Conservation (phyloP, 768 basidiomycete species). For the Phaeolepiota aurea region DNA sequence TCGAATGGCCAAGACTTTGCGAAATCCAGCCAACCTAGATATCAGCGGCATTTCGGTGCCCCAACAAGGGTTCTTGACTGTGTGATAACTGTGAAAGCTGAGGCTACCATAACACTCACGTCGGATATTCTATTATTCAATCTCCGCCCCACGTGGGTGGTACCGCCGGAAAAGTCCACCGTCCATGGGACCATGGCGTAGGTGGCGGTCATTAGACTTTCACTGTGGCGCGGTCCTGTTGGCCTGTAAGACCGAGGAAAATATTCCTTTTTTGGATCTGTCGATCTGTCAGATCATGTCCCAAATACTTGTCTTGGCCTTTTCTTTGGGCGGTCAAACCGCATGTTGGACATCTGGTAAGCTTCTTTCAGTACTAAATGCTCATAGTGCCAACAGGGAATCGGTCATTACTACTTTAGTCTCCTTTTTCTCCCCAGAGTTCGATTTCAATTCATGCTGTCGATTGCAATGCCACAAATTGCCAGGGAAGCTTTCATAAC, state of each 20-base stretch:
- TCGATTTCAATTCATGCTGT: no score
- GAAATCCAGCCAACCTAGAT: not conserved
- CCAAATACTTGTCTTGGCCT: no score
- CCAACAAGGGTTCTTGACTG: not conserved
- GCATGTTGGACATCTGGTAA: no score
- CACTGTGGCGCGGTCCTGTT: not conserved
- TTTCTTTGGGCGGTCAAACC: no score
- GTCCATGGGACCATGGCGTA: constrained; percentile 6
- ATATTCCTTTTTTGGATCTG: not conserved
- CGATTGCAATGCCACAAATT: no score
- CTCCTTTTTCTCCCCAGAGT: no score
- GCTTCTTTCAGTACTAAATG: no score
- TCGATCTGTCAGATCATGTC: no score
- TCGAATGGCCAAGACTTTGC: not conserved
- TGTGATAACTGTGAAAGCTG: not conserved
- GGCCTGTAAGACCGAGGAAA: constrained; percentile 1
- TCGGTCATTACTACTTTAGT: no score
- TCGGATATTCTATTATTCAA: not conserved
- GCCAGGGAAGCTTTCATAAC: no score
- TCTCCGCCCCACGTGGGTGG: constrained; percentile 1
- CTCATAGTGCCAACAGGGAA: no score
- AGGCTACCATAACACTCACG: not conserved
- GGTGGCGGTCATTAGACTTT: constrained; percentile 2
- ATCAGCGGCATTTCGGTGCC: not conserved
- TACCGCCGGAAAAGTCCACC: not conserved